phyloP scores from a whole-genome alignment of 1,284 basidiomycete genomes.

The Puccinia horiana region DNA sequence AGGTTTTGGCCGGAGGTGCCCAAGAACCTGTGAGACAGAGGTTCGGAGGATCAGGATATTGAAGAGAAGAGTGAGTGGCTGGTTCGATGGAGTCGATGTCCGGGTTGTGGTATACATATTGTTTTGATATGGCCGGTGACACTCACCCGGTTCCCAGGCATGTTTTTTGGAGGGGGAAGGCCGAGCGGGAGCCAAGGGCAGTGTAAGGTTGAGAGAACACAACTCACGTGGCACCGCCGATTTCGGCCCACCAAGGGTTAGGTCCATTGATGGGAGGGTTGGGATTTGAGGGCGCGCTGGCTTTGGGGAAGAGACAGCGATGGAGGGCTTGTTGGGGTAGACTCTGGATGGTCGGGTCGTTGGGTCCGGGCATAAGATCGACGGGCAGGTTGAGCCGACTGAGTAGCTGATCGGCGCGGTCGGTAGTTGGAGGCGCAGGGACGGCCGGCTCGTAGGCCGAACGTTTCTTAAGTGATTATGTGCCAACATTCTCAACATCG shows the following conservation, averaged over 20 bases:
- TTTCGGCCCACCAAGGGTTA: constrained; percentile 82
- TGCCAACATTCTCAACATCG: neutral
- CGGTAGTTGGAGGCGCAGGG: constrained; percentile 74
- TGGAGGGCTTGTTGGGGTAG: constrained; percentile 93
- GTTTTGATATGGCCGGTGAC: neutral
- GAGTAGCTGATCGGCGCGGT: constrained; percentile 71
- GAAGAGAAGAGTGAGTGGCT: neutral
- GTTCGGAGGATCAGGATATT: neutral
- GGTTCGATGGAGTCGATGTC: neutral
- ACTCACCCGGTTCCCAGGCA: neutral
- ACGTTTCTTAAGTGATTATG: constrained; percentile 58
- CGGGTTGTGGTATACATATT: neutral
- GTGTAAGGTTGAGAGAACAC: constrained; percentile 56
- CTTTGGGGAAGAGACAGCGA: constrained; percentile 79
- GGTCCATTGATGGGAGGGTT: constrained; percentile 76
- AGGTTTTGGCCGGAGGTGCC: constrained; percentile 87
- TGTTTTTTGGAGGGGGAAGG: neutral
- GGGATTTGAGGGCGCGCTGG: constrained; percentile 62
- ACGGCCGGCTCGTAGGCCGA: constrained; percentile 67
- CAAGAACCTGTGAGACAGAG: constrained; percentile 64
- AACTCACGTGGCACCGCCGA: constrained; percentile 61
- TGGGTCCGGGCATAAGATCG: constrained; percentile 79
- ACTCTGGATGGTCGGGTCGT: constrained; percentile 82
- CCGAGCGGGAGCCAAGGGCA: neutral
- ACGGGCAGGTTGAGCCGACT: constrained; percentile 74